Evolutionary conservation across 345 rosid species (phyloP).

Genomic region (Schrenkiella parvula): DNA sequence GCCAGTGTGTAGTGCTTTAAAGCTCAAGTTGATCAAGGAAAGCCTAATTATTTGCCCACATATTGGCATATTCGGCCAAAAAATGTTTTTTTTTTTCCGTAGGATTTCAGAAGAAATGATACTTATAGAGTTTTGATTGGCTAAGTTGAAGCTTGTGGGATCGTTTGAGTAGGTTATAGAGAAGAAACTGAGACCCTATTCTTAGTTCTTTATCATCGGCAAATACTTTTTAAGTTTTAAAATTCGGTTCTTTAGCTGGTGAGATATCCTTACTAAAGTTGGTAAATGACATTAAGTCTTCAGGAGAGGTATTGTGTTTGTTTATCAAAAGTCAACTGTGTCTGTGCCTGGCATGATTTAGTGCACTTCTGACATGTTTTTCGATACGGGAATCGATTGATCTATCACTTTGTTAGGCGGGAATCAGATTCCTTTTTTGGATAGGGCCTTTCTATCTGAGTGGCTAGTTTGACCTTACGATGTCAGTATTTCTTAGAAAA

Average conservation of each 20-base stretch:
- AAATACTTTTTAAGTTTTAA: background rate
- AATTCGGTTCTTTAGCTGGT: slow-evolving; percentile 12
- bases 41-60: background rate
- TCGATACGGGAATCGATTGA: slow-evolving; percentile 17
- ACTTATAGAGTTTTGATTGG: background rate
- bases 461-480: slow-evolving; percentile 16
- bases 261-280: background rate
- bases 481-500: background rate
- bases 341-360: slow-evolving; percentile 22
- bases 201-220: background rate
- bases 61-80: background rate
- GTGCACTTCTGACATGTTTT: slow-evolving; percentile 21
- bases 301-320: slow-evolving; percentile 17
- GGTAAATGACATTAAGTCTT: background rate
- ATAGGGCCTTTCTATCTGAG: background rate
- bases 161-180: background rate
- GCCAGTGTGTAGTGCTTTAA: background rate
- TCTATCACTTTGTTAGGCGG: slow-evolving; percentile 14
- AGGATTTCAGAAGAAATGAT: background rate
- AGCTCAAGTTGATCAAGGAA: background rate
- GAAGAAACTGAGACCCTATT: background rate
- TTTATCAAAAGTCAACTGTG: slow-evolving; percentile 28
- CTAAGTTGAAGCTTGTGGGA: background rate
- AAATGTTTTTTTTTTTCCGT: background rate
- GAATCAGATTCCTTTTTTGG: slow-evolving; percentile 25